Evolutionary conservation across 768 basidiomycete genomes (phyloP), one percentile per base, ranked within the genome.

Genomic region (Mycena rosella): DNA sequence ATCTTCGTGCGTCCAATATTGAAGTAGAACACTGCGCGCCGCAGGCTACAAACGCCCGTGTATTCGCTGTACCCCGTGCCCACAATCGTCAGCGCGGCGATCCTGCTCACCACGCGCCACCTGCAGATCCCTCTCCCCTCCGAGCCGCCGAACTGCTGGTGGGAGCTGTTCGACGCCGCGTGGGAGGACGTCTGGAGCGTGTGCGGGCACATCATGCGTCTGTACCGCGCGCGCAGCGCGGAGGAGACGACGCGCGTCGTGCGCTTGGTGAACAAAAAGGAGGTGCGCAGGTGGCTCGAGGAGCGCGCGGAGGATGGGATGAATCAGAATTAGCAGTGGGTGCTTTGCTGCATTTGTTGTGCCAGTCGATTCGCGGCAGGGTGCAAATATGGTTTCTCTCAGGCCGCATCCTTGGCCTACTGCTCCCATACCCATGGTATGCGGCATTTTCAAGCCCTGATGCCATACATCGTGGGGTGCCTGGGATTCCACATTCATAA

Each of bases 21-120:
- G 27, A 55, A 9, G 22, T 32, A 52, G 22, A 22, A 67, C 17
- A 62, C 20, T 38, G 40, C 40, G 64, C 18, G 34, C 40, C 48
- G n/a, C 71, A 99, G 97, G 34, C 84, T 98, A 26, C 96, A 98
- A 81, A 97, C 98, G 0, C 94, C 96, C 0, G 91, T 96, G 0
- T 98, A 97, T 75, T 92, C 95, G 0, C 77, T 96, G 18, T 96
- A 97, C 74, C 90, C 95, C 15, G 89, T 96, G 5, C 92, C 95
- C 0, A 93, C 93, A 7, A 93, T 99, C 42, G 96, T 98, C 36
- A 90, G 94, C 76, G 92, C 95, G 0, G 89, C 94, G 3, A 98
- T 99, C 67, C 84, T 96, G 57, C 89, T 99, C 52, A 85, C 94
- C 3, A 86, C 88, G 15, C 89, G 95, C 5, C 85, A 91, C 62